Evolutionary conservation across 768 basidiomycete species (phyloP), one percentile per base, ranked within the genome.

Genomic region (Tulasnella sp.): DNA sequence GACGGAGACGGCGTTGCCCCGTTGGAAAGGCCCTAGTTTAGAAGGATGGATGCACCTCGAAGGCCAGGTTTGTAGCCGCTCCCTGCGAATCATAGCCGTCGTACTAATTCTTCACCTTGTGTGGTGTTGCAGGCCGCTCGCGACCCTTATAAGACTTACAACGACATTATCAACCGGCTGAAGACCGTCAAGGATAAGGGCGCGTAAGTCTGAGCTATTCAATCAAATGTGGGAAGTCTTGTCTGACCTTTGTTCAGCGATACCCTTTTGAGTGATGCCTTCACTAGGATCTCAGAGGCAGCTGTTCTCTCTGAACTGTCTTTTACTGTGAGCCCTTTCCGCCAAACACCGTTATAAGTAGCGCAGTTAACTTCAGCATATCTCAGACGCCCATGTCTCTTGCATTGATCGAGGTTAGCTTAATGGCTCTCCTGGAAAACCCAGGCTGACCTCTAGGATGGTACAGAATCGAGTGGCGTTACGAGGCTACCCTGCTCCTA

Each of bases 21-120:
- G 88, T 80, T 95, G 93, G 92, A 88, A 90, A 80, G 92, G 93
- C 0, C 88, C 91, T 83, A 89, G 89, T 48, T 90, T 91, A 80
- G 86, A 88, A 77, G 94, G 93, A 1, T 93, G 92, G 92, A 89
- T 91, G 87, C 87, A 87, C 44, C 89, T 90, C 48, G 85, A 88
- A 3, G 84, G 85, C 80, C 85, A 87, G 81, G 92, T 92, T 82
- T 83, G 75, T 44, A 44, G 8, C 38, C 31, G 27, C 12, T 68
- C 34, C 34, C 4, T 10, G 52, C 21, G n/a, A 1, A 24, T 10
- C 21, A 52, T 52, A 3, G 4, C 8, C 7, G 24, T 52, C 12
- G 24, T 5, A 2, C 24, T 52, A n/a, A 24, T 52, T 52, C 4
- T 10, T 52, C 4, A 52, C 21, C 3, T 74, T 31, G 24, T 31